These are phyloP conservation scores for Ophiorrhiza pumila DNA, from an alignment of 257 asterid genomes.

Conservation along the genomic window DNA sequence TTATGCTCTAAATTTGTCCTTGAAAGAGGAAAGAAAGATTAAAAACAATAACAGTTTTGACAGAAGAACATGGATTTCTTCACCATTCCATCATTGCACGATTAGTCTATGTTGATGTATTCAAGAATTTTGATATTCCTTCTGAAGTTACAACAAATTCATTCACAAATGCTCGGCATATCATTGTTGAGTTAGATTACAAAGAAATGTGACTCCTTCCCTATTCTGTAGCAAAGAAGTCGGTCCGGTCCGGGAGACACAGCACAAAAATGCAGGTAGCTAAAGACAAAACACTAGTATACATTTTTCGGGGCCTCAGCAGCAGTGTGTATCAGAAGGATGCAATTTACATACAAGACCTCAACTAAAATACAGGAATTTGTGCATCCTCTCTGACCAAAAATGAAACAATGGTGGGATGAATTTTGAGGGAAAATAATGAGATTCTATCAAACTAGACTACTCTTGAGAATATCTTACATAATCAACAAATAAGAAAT, in stretches of 20 bases:
- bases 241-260: neutral
- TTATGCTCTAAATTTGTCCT: neutral
- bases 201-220: conserved; percentile 2
- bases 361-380: conserved; percentile 31
- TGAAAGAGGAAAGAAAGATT: neutral
- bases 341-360: conserved; percentile 36
- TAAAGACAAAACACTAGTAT: neutral
- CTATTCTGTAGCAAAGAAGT: neutral
- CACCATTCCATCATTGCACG: neutral
- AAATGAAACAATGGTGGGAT: conserved; percentile 38
- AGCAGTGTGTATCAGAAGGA: conserved; percentile 30
- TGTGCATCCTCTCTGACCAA: conserved; percentile 42
- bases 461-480: conserved; percentile 12
- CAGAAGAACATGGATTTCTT: neutral
- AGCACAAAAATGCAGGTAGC: neutral
- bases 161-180: conserved; percentile 1
- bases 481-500: neutral
- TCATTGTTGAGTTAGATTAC: neutral
- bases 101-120: neutral
- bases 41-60: neutral
- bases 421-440: conserved; percentile 12
- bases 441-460: conserved; percentile 22
- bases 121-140: neutral
- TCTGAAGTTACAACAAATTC: neutral
- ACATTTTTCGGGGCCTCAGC: neutral